Conservation (phyloP, 352 stramenopile genomes). For the Phytophthora sansomeana region DNA sequence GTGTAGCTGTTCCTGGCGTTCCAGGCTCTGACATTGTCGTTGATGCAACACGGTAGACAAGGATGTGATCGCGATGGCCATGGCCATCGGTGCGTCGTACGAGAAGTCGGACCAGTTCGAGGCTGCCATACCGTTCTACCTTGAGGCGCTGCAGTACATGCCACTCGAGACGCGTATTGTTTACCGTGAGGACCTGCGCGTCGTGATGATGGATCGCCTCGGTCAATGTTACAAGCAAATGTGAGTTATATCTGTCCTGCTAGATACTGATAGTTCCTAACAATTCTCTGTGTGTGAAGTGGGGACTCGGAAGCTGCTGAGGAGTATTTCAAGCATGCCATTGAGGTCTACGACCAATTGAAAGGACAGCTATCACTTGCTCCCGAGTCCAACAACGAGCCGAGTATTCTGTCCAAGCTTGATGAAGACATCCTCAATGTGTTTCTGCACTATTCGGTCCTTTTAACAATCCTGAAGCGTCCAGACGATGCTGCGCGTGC, state of each 20-base stretch:
- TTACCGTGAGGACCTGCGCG: conserved; percentile 40
- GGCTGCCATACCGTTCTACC: conserved; percentile 62
- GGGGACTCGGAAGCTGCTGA: conserved; percentile 17
- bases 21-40: not conserved
- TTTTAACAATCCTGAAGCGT: conserved; percentile 23
- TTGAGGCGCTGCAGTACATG: conserved; percentile 54
- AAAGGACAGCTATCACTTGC: conserved; percentile 28
- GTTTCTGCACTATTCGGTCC: conserved; percentile 29
- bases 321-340: conserved; percentile 32
- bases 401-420: conserved; percentile 8
- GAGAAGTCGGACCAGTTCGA: conserved; percentile 53
- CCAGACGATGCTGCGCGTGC: conserved; percentile 21
- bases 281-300: conserved; percentile 1
- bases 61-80: conserved; percentile 65
- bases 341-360: conserved; percentile 33
- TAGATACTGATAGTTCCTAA: not conserved
- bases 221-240: conserved; percentile 74
- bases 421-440: conserved; percentile 30
- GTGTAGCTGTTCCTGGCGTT: not conserved
- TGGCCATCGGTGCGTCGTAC: conserved; percentile 65
- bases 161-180: conserved; percentile 7
- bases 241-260: conserved; percentile 4
- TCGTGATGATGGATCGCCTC: conserved; percentile 68
- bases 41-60: conserved; percentile 41
- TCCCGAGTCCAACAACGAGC: conserved; percentile 6